phyloP scores from a whole-genome alignment of 2,329 filamentous ascomycete species.

The Eutypella sp. region DNA sequence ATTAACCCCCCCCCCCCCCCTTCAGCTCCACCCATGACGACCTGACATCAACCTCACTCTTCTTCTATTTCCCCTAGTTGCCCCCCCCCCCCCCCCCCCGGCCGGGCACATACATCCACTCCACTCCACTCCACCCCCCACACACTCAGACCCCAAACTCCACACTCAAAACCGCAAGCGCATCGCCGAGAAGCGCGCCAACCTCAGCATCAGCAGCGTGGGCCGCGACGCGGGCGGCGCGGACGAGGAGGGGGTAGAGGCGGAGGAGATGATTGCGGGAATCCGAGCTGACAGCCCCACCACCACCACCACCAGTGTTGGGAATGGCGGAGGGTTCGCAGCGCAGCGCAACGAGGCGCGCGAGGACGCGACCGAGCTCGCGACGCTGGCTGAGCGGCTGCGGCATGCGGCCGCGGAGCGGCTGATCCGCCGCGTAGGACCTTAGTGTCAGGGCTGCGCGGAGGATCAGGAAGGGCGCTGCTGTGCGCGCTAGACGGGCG shows the following conservation, averaged over 20 bases:
- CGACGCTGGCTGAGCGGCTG: constrained; percentile 76
- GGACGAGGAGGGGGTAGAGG: constrained; percentile 72
- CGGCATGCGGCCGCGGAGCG: constrained; percentile 81
- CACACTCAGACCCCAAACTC: constrained; percentile 44
- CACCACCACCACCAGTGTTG: no score
- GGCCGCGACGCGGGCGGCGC: constrained; percentile 55
- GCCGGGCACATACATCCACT: no score
- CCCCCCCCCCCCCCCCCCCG: no score
- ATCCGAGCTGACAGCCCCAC: constrained; percentile 52
- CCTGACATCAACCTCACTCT: no score
- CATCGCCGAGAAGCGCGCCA: constrained; percentile 50
- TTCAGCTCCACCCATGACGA: no score
- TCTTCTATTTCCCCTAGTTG: not conserved
- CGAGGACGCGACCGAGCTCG: constrained; percentile 70
- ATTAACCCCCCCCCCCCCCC: no score
- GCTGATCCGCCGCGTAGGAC: constrained; percentile 85
- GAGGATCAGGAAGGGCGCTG: constrained; percentile 76
- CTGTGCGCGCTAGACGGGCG: constrained; percentile 65
- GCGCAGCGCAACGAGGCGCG: constrained; percentile 59
- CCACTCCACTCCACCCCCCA: no score
- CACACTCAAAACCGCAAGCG: constrained; percentile 57
- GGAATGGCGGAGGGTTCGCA: constrained; percentile 69
- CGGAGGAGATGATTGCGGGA: constrained; percentile 71
- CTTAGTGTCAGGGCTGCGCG: constrained; percentile 77
- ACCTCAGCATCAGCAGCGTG: constrained; percentile 57